These are phyloP conservation scores for Adansonia gregorii DNA, from an alignment of 441 rosid species.

Conservation along the genomic window DNA sequence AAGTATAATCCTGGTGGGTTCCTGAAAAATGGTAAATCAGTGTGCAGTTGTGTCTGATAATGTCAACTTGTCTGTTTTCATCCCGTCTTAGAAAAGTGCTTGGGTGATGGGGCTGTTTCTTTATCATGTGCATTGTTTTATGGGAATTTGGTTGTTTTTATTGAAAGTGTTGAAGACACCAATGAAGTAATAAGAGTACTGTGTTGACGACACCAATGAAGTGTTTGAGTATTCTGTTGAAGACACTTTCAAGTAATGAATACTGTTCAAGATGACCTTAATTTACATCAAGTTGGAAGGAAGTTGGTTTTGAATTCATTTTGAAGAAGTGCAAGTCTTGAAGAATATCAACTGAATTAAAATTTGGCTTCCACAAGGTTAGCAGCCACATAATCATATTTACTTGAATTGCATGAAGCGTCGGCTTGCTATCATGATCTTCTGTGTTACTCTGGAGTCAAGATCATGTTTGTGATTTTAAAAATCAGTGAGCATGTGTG, in stretches of 20 bases:
- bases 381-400: slow-evolving; percentile 51
- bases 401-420: slow-evolving; percentile 40
- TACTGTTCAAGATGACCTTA: slow-evolving; percentile 50
- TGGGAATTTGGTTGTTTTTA: slow-evolving; percentile 70
- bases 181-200: slow-evolving; percentile 62
- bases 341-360: slow-evolving; percentile 57
- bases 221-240: slow-evolving; percentile 45
- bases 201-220: slow-evolving; percentile 56
- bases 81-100: slow-evolving; percentile 23
- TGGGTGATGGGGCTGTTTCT: slow-evolving; percentile 37
- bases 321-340: slow-evolving; percentile 68
- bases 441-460: slow-evolving; percentile 25
- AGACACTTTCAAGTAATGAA: slow-evolving; percentile 46
- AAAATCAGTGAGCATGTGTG: background rate
- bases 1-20: slow-evolving; percentile 29
- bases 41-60: background rate
- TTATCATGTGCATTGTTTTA: slow-evolving; percentile 44
- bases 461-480: slow-evolving; percentile 23
- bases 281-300: slow-evolving; percentile 55
- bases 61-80: slow-evolving; percentile 19
- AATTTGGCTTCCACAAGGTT: slow-evolving; percentile 67
- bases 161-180: slow-evolving; percentile 85
- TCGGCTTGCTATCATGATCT: slow-evolving; percentile 32
- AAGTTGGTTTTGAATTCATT: slow-evolving; percentile 59
- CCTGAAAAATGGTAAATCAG: background rate